Base-by-base conservation (phyloP, 139 green algal genomes). In the Dunaliella primolecta region DNA sequence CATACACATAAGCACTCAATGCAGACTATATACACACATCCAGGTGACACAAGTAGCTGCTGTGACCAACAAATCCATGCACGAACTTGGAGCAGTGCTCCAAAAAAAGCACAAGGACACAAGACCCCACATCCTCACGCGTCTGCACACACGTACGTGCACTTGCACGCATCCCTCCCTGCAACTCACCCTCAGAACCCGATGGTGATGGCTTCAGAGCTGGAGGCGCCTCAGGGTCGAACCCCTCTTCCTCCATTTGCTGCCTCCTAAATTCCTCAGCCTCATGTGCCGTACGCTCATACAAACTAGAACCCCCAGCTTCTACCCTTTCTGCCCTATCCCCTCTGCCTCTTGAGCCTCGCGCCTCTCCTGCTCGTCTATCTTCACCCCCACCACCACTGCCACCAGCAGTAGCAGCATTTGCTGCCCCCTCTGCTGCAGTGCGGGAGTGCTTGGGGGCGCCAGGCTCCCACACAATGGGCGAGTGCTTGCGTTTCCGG, bases 191-290 rank as follows among this genome's bases (percentile, higher is more conserved):
- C 2, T 91, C 87, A 30, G 76, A 83, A 15, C 78, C 85, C 1
- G 85, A 90, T 0, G 92, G 92, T 2, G 89, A 92, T 0, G 81
- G 72, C 86, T 94, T 94, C 81, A 94, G 83, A 25, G 87, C 83
- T 2, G 87, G 82, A 30, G 88, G 86, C 11, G 83, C 91, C 1
- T 89, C 75, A 1, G 86, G 87, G 75, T 90, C 84, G 33, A 85
- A 86, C 0, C 80, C 85, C 83, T 24, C 55, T 33, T 57, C 78
- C 78, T 87, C 36, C 29, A 78, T 71, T 81, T 89, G 86, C 77
- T 78, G 76, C 71, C 75, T 55, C 81, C 81, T 86, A 81, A 91
- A 89, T 78, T 87, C 84, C n/a, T 20, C 57, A 25, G 86, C 78
- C 82, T 91, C 88, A 29, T 82, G 80, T 0, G 84, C 83, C 21